phyloP scores from a whole-genome alignment of 495 filamentous ascomycete genomes.

The Xylaria sp. region DNA sequence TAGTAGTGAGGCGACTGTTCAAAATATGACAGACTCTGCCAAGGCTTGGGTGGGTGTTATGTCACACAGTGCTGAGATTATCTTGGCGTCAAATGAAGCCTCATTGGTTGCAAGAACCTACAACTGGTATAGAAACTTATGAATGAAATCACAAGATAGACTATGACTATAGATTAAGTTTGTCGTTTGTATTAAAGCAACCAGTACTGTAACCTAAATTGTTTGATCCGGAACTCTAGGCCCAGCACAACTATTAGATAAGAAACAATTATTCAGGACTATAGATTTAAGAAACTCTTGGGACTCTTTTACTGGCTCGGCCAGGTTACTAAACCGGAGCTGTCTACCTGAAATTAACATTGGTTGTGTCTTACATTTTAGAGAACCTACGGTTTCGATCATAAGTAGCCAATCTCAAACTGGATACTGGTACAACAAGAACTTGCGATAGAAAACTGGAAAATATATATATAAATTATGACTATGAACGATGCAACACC shows the following conservation, averaged over 20 bases:
- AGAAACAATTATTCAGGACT: not conserved
- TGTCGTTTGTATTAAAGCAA: not conserved
- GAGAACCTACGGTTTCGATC: not conserved
- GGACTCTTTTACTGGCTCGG: too few species aligned
- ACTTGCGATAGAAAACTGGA: too few species aligned
- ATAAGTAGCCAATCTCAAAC: not conserved
- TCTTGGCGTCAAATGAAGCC: not conserved
- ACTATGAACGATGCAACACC: not conserved
- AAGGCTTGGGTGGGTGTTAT: not conserved
- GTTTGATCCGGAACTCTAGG: not conserved
- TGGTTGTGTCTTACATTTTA: not conserved
- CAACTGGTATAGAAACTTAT: not conserved
- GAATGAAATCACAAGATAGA: not conserved
- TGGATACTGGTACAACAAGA: not conserved
- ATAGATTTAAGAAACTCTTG: not conserved
- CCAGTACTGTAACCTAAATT: not conserved
- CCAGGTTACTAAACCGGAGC: too few species aligned
- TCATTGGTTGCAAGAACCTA: not conserved
- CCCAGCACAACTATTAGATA: not conserved
- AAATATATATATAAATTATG: too few species aligned
- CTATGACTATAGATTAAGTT: not conserved
- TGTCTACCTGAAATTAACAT: too few species aligned
- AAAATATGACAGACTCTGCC: not conserved
- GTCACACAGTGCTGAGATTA: not conserved
- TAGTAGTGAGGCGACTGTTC: not conserved